These are phyloP conservation scores for Papiliotrema terrestris DNA, from an alignment of 1,284 basidiomycete species.

Conservation along the genomic window DNA sequence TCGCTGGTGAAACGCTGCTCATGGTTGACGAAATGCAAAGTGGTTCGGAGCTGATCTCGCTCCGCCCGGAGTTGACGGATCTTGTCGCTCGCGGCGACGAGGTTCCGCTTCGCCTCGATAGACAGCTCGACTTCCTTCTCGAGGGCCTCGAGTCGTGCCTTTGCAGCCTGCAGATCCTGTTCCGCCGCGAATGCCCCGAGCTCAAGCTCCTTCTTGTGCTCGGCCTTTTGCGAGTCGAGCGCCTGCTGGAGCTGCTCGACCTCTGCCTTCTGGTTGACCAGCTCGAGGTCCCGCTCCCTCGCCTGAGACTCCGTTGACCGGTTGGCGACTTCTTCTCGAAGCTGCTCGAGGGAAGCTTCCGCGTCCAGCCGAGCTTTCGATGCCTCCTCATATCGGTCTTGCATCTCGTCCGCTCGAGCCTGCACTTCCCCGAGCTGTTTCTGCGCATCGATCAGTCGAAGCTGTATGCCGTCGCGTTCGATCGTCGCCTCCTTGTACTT, in stretches of 20 bases:
- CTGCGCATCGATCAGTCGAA: conserved; percentile 19
- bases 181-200: conserved; percentile 7
- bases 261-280: conserved; percentile 19
- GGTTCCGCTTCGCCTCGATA: background rate
- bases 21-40: conserved; percentile 65
- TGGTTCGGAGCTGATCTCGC: conserved; percentile 63
- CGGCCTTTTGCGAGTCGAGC: conserved; percentile 4
- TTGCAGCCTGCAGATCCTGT: conserved; percentile 14
- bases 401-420: conserved; percentile 15
- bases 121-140: conserved; percentile 5
- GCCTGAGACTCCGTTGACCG: conserved; percentile 29
- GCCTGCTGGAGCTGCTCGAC: conserved; percentile 7
- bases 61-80: conserved; percentile 66
- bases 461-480: conserved; percentile 7
- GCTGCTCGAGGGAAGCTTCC: conserved; percentile 13
- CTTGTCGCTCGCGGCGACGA: conserved; percentile 55
- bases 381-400: conserved; percentile 15
- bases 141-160: conserved; percentile 9
- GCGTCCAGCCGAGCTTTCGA: conserved; percentile 14
- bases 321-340: conserved; percentile 20
- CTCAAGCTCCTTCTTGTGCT: conserved; percentile 13
- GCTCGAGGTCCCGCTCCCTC: conserved; percentile 17
- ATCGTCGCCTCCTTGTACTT: background rate
- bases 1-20: conserved; percentile 66
- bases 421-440: conserved; percentile 6